Percentiles rank a stretch among this genome's conserved stretches.
Evolutionary conservation across 257 asterid genomes (phyloP).

Genomic region (Plectranthus barbatus): DNA sequence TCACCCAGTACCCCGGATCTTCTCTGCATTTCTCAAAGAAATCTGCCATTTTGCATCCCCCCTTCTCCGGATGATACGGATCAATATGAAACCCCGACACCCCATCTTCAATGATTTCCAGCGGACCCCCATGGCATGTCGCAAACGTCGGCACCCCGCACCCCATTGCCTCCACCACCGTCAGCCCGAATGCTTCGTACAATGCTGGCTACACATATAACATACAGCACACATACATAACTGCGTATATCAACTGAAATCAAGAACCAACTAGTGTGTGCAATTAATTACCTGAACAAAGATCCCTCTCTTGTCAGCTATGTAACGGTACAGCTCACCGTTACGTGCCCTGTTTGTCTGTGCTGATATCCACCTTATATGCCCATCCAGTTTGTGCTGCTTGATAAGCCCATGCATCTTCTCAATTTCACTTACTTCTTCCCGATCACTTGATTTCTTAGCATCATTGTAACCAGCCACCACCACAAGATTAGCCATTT

Average conservation of each 20-base stretch:
- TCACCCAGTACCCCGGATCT: slow-evolving; percentile 63
- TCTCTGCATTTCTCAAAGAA: slow-evolving; percentile 64
- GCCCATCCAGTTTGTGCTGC: slow-evolving; percentile 61
- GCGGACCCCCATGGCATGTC: slow-evolving; percentile 89
- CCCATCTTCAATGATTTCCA: slow-evolving; percentile 89
- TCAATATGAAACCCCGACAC: slow-evolving; percentile 84
- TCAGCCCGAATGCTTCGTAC: slow-evolving; percentile 96
- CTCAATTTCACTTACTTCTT: slow-evolving; percentile 86
- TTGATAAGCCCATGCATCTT: slow-evolving; percentile 81
- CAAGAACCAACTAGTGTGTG: no score
- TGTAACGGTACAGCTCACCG: slow-evolving; percentile 92
- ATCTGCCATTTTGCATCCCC: slow-evolving; percentile 49
- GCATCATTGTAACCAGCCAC: slow-evolving; percentile 83
- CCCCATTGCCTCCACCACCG: slow-evolving; percentile 95
- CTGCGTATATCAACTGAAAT: background rate
- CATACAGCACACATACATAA: no score
- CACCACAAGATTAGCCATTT: slow-evolving; percentile 76
- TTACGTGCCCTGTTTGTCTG: slow-evolving; percentile 82
- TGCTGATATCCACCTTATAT: slow-evolving; percentile 71
- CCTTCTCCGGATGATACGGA: slow-evolving; percentile 85
- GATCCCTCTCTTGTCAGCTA: slow-evolving; percentile 88
- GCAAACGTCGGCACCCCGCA: slow-evolving; percentile 95
- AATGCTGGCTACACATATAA: slow-evolving; percentile 78
- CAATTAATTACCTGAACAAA: slow-evolving; percentile 96
- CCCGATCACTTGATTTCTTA: slow-evolving; percentile 74